Evolutionary conservation across 805 yeast species (phyloP), one percentile per base, ranked within the genome.

Genomic region (Wickerhamomyces bovis): DNA sequence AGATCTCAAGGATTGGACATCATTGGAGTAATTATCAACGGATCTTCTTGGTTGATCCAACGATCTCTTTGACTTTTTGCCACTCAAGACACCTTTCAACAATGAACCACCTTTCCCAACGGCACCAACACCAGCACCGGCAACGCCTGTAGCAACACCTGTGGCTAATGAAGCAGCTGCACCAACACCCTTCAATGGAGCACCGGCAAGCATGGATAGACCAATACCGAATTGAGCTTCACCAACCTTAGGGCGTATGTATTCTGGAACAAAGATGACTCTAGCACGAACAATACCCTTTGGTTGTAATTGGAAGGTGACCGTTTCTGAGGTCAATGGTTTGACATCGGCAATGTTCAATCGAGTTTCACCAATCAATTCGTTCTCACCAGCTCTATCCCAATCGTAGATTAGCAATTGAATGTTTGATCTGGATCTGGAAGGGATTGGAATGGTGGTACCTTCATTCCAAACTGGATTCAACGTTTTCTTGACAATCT

Each of bases 401-500:
- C 92, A 86, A 63, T 86, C 94, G 57, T 67, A 77, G 16, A 82
- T 78, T 40, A 73, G 75, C 21, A 82, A 54, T 30, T 63, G 51
- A 25, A 84, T 61, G 16, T 67, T 56, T 22, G 76, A 68, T 59
- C 85, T 75, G 2, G 80, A 67, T 63, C 88, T 77, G 0, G 94
- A 83, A 33, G 77, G 72, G 48, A 85, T 63, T 4, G 85, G 81
- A 53, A 88, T 64, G 4, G 71, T 72, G 21, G 77, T 69, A 8
- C 68, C 63, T 56, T 87, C 94, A 61, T 87, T 82, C 90, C 94
- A 89, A 11, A 72, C 74, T 16, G 96, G 96, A 46, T 78, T 71
- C 54, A 85, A 68, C 0, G 86, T 78, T 61, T 79, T 85, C 66
- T 83, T 83, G 49, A 80, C 70, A 46, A 76, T 76, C 47, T 75